Percentiles rank a stretch among this genome's conserved stretches.
phyloP scores from a whole-genome alignment of 345 rosid genomes.

The Linum tenue region DNA sequence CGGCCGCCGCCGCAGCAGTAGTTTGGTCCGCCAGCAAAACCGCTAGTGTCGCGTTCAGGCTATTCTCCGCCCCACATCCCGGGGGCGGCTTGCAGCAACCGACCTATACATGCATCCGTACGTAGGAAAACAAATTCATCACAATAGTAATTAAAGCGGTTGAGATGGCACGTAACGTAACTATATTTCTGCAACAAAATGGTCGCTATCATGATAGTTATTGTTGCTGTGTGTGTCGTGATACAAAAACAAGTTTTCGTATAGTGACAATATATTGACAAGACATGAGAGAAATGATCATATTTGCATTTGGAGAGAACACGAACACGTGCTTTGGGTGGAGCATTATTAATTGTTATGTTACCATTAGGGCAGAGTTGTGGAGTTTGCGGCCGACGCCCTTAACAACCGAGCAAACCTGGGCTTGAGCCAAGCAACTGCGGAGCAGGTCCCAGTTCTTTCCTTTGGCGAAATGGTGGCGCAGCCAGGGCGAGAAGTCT shows the following conservation, averaged over 20 bases:
- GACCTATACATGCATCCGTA: not conserved
- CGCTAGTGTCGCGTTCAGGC: not conserved
- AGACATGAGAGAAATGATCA: too few relatives aligned
- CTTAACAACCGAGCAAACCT: not conserved
- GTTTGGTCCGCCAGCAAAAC: not conserved
- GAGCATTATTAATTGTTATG: too few relatives aligned
- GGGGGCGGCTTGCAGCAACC: conserved; percentile 7
- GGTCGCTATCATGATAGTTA: too few relatives aligned
- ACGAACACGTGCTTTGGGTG: too few relatives aligned
- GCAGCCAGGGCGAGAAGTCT: not conserved
- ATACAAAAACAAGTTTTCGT: too few relatives aligned
- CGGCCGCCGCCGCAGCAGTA: not conserved
- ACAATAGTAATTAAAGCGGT: too few relatives aligned
- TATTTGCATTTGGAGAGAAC: too few relatives aligned
- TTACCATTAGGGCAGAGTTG: not conserved
- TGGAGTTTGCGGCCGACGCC: not conserved
- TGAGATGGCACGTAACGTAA: too few relatives aligned
- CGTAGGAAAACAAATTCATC: too few relatives aligned
- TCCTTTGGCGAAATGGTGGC: not conserved
- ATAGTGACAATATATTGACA: too few relatives aligned
- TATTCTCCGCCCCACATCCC: not conserved
- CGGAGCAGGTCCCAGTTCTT: not conserved
- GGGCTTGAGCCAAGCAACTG: not conserved
- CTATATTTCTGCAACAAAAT: too few relatives aligned
- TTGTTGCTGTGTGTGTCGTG: too few relatives aligned